Evolutionary conservation across 441 rosid genomes (phyloP).

Genomic region (Gossypium laxum): DNA sequence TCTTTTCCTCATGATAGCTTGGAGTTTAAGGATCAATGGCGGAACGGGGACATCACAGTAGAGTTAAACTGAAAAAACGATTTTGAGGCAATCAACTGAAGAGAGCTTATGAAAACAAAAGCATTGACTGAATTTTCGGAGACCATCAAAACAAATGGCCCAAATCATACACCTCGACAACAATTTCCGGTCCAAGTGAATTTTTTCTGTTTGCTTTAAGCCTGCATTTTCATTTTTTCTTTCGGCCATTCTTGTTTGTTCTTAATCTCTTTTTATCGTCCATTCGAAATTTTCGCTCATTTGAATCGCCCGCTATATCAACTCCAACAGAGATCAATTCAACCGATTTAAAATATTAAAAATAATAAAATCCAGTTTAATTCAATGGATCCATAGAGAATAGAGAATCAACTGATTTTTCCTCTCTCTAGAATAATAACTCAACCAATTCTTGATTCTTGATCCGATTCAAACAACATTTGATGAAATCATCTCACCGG

Average conservation of each 20-base stretch:
- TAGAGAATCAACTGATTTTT: too few relatives aligned
- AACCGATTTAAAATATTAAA: too few relatives aligned
- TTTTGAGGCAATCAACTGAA: background rate
- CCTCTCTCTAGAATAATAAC: too few relatives aligned
- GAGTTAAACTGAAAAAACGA: background rate
- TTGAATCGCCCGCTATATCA: too few relatives aligned
- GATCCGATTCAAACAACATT: too few relatives aligned
- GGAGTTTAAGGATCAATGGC: constrained; percentile 1
- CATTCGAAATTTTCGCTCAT: background rate
- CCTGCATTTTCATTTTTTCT: background rate
- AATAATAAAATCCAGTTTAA: too few relatives aligned
- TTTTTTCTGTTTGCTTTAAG: background rate
- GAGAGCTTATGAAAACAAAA: background rate
- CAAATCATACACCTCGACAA: background rate
- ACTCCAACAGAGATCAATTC: too few relatives aligned
- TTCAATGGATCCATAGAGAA: too few relatives aligned
- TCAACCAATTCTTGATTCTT: too few relatives aligned
- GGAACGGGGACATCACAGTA: background rate
- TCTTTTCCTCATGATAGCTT: constrained; percentile 70
- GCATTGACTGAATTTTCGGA: background rate
- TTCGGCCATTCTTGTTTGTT: background rate
- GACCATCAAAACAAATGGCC: background rate
- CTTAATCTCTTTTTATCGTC: background rate
- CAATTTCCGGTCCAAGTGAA: background rate
- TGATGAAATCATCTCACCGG: too few relatives aligned